Base-by-base conservation (phyloP, 2,329 filamentous ascomycete species). In the Fusarium miscanthi region DNA sequence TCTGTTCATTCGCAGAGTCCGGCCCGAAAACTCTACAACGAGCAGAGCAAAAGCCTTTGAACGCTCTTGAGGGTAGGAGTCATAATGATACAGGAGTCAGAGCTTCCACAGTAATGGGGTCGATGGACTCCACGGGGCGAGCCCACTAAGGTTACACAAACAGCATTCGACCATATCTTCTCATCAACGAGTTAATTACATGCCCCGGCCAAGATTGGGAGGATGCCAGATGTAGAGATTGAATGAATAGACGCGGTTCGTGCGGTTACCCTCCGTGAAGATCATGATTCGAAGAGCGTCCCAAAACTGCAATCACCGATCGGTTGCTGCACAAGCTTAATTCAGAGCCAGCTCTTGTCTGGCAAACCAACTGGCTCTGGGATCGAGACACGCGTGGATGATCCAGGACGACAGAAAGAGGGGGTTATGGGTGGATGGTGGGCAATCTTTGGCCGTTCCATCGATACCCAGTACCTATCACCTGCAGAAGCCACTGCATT, bases 1-100 rank as follows among this genome's bases (percentile, higher is more conserved):
- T 76, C 73, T 84, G 89, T 70, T 91, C 89, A 77, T 17, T 89
- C 83, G 76, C 89, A 89, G 6, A 86, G 71, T 33, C 8, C 87
- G 77, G 70, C 85, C 73, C 89, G 86, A 25, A 85, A 82, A 69
- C 88, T 88, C 75, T 89, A 87, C 88, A 90, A 89, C 51, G 82
- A 85, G 65, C 89, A 80, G 74, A 57, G 65, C 89, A 80, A 74
- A 64, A 89, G 89, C 74, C 88, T 86, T 4, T 85, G 86, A 82
- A 75, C 84, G 83, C 73, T 88, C 84, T 30, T 87, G 87, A 6
- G 82, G 84, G 84, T 68, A 89, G 87, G 35, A 33, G 35, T 77
- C 89, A 80, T 59, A 79, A 80, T 46, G 83, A 82, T 70, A 87
- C 87, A 69, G 82, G 84, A 87, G 17, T 37, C 87, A 54, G 80